phyloP scores from a whole-genome alignment of 2,329 filamentous ascomycete genomes.

The Metarhizium robertsii region DNA sequence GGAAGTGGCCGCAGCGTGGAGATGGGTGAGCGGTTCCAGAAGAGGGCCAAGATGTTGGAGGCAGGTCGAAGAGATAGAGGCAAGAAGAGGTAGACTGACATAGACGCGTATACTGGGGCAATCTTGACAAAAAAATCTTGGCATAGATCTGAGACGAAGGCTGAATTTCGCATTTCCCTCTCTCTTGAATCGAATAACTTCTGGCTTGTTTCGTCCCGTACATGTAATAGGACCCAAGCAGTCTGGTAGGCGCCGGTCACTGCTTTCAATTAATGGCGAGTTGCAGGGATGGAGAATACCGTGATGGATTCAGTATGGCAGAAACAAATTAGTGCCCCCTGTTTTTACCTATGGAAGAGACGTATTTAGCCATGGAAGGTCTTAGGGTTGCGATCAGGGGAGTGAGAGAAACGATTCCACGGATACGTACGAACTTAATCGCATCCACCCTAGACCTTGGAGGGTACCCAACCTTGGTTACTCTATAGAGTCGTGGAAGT shows the following conservation, averaged over 20 bases:
- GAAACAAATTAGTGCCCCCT: neutral
- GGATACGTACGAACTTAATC: neutral
- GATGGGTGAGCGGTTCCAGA: slow-evolving; percentile 68
- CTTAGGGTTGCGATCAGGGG: neutral
- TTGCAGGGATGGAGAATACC: neutral
- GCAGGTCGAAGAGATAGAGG: slow-evolving; percentile 34
- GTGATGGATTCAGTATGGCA: neutral
- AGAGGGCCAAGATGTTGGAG: slow-evolving; percentile 52
- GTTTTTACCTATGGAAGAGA: too few species aligned
- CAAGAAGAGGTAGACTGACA: slow-evolving; percentile 26
- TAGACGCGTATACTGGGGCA: neutral
- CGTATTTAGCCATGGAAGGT: too few species aligned
- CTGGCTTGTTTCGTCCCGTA: neutral
- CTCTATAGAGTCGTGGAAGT: neutral
- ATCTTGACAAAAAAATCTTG: neutral
- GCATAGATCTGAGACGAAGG: neutral
- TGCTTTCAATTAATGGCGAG: neutral
- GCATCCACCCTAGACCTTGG: neutral
- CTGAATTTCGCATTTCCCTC: neutral
- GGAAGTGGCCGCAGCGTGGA: slow-evolving; percentile 49
- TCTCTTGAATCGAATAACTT: neutral
- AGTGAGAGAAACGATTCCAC: neutral
- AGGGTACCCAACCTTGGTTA: neutral
- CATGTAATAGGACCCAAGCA: neutral
- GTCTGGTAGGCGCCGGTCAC: neutral